A percentile compares a stretch with the other conserved stretches of the same genome.
Conservation (phyloP, 306 rosid species). For the Carpinus fangiana region DNA sequence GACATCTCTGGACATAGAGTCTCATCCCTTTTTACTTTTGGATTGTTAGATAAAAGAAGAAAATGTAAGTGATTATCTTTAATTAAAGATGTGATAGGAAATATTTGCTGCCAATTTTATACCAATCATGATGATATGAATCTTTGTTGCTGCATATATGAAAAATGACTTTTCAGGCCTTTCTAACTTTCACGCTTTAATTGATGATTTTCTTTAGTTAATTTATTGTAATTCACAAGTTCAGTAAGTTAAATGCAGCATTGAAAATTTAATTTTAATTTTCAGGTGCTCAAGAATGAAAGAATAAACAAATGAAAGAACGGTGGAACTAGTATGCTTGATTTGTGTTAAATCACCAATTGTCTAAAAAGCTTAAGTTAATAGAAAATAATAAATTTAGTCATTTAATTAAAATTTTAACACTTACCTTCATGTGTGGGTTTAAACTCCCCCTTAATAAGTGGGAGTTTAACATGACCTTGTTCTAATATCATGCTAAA, state of each 20-base stretch:
- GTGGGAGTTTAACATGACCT: too few species aligned
- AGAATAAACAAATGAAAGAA: neutral
- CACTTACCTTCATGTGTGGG: too few species aligned
- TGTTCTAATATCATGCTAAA: too few species aligned
- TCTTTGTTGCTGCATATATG: neutral
- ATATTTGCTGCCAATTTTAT: neutral
- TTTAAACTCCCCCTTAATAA: too few species aligned
- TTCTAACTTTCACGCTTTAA: neutral
- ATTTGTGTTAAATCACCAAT: too few species aligned
- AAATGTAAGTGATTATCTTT: neutral
- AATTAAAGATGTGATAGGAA: conserved; percentile 1
- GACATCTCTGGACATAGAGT: neutral
- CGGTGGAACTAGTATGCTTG: too few species aligned
- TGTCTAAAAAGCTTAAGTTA: too few species aligned
- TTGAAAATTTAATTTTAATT: neutral
- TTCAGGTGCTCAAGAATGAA: neutral
- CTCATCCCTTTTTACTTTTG: neutral
- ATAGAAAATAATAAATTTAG: too few species aligned
- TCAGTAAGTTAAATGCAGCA: neutral
- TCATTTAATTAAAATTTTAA: too few species aligned
- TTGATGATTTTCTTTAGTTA: neutral
- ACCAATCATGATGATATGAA: neutral
- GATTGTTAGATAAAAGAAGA: neutral
- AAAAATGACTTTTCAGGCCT: neutral
- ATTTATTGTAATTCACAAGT: neutral